Conservation (phyloP, 1,139 yeast species). For the Saccharomyces hybrid region DNA sequence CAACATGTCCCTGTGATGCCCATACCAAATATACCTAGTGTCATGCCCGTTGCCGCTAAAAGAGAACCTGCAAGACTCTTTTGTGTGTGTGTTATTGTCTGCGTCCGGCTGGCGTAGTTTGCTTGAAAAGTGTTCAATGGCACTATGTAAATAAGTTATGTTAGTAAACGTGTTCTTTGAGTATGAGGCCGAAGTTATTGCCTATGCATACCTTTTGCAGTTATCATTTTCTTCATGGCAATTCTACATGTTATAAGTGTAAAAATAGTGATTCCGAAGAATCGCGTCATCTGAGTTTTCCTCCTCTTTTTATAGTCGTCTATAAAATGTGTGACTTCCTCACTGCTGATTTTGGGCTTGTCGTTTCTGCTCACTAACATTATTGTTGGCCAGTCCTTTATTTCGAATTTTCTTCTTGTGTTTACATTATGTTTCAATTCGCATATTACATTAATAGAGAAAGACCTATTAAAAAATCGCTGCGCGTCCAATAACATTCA, state of each 20-base stretch:
- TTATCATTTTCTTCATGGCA: conserved; percentile 65
- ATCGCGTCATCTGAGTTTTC: conserved; percentile 62
- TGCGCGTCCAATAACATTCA: not conserved
- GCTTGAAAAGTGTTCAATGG: not conserved
- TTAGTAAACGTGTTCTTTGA: not conserved
- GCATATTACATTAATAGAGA: not conserved
- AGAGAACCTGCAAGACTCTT: not conserved
- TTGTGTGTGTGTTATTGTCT: not conserved
- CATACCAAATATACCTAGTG: conserved; percentile 68
- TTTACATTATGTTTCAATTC: not conserved
- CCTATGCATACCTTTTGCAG: conserved; percentile 51
- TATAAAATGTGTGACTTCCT: conserved; percentile 1
- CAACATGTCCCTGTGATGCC: conserved; percentile 69
- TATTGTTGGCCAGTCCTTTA: not conserved
- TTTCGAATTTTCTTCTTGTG: not conserved
- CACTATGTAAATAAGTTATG: not conserved
- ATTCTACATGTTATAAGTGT: conserved; percentile 67
- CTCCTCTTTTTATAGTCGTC: conserved; percentile 43
- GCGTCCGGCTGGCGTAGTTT: conserved; percentile 44
- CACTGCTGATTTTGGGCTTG: not conserved
- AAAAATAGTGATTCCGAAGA: conserved; percentile 63
- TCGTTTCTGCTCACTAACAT: not conserved
- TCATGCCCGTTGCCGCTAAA: conserved; percentile 48
- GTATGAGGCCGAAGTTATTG: not conserved
- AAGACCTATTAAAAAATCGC: not conserved